Evolutionary conservation across 192 early-diverging fungal genomes (phyloP).

Genomic region (Ambispora gerdemannii): DNA sequence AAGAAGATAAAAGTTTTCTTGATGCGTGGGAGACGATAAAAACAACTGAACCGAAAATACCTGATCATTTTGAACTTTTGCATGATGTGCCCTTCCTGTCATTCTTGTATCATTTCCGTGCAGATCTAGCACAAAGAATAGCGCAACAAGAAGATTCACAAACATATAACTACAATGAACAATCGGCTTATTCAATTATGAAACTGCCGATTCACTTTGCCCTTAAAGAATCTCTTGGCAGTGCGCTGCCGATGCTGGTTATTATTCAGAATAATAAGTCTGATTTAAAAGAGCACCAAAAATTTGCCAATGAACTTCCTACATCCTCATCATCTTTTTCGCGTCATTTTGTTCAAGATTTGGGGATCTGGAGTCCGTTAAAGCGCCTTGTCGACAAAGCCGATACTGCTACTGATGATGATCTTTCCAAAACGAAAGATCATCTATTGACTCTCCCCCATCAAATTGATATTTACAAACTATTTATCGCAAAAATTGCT

Average conservation of each 20-base stretch:
- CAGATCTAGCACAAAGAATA: background rate
- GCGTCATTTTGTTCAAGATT: constrained; percentile 1
- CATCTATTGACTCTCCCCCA: no score
- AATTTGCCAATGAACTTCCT: constrained; percentile 4
- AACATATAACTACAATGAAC: background rate
- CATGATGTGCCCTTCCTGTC: constrained; percentile 4
- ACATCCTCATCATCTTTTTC: background rate
- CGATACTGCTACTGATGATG: background rate
- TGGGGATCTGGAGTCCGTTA: constrained; percentile 9
- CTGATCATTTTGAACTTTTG: background rate
- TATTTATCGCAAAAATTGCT: constrained; percentile 17
- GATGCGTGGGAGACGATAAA: constrained; percentile 21
- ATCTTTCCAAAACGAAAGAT: background rate
- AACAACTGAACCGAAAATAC: background rate
- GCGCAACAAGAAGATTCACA: background rate
- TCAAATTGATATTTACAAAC: background rate
- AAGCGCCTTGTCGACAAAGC: background rate
- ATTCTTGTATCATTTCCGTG: background rate
- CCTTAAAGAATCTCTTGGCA: background rate
- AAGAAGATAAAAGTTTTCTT: background rate
- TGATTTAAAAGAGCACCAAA: background rate
- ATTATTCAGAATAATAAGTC: background rate
- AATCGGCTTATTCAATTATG: background rate
- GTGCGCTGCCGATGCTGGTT: background rate
- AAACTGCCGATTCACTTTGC: background rate